A percentile compares a stretch with the other conserved stretches of the same genome.
Evolutionary conservation across 441 rosid species (phyloP).

Genomic region (Pelargonium australe): DNA sequence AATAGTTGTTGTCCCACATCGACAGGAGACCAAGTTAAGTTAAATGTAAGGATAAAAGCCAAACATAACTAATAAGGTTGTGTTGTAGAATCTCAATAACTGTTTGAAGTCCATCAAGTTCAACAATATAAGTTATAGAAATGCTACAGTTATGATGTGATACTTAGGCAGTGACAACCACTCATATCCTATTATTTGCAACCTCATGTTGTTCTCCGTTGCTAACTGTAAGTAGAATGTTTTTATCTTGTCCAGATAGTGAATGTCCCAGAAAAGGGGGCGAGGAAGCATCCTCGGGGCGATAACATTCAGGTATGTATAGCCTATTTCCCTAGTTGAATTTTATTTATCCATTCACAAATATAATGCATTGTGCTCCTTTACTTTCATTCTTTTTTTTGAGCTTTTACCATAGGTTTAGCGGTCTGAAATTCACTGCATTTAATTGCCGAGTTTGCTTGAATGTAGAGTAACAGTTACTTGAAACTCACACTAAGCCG

Average conservation of each 20-base stretch:
- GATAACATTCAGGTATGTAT: constrained; percentile 81
- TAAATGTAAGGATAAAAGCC: too few relatives aligned
- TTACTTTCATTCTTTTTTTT: too few relatives aligned
- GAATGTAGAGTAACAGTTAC: too few relatives aligned
- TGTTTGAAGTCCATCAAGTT: not conserved
- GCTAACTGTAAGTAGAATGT: constrained; percentile 10
- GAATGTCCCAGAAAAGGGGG: constrained; percentile 95
- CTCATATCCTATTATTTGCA: too few relatives aligned
- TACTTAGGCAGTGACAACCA: too few relatives aligned
- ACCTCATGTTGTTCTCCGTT: not conserved
- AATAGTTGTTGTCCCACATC: too few relatives aligned
- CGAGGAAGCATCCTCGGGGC: constrained; percentile 96
- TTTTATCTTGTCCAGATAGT: constrained; percentile 52
- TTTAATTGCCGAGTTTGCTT: too few relatives aligned
- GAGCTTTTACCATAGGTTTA: not conserved
- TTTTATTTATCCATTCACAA: not conserved
- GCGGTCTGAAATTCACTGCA: constrained; percentile 5
- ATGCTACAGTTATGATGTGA: too few relatives aligned
- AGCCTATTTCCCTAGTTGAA: not conserved
- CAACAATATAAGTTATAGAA: not conserved
- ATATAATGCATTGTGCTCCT: not conserved
- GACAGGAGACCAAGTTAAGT: too few relatives aligned
- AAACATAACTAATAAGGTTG: too few relatives aligned
- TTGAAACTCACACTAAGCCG: too few relatives aligned
- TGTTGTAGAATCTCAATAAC: not conserved